phyloP scores from a whole-genome alignment of 306 rosid genomes.

The Glycyrrhiza uralensis region DNA sequence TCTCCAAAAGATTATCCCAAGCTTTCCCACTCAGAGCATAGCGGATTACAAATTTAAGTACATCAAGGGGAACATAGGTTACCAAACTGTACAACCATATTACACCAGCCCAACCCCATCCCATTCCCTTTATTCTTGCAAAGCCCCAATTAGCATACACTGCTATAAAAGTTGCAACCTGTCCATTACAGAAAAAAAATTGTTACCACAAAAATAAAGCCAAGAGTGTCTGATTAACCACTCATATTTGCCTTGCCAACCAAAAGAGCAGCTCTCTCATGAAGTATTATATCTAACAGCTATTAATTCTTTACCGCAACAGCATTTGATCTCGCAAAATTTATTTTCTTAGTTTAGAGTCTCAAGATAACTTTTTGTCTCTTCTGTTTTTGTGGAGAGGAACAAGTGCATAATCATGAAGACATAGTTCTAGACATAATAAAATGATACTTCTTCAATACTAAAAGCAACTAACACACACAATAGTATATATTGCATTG shows the following conservation, averaged over 20 bases:
- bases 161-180: constrained; percentile 87
- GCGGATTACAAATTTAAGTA: constrained; percentile 84
- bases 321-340: not conserved
- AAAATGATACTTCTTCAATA: not conserved
- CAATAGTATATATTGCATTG: not conserved
- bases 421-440: not conserved
- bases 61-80: constrained; percentile 87
- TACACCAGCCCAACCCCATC: constrained; percentile 99
- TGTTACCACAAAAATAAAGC: constrained; percentile 4
- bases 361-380: not conserved
- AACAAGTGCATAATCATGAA: not conserved
- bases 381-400: not conserved
- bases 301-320: not conserved
- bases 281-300: not conserved
- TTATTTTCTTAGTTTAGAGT: not conserved
- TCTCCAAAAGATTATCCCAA: constrained; percentile 84
- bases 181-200: constrained; percentile 17
- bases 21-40: constrained; percentile 79
- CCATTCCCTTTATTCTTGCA: constrained; percentile 73
- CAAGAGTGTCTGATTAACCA: not conserved
- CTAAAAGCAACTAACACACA: not conserved
- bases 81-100: constrained; percentile 82
- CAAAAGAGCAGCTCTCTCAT: not conserved
- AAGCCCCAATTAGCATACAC: constrained; percentile 87
- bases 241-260: not conserved